Evolutionary conservation across 139 green algal genomes (phyloP).

Genomic region (Coelastrella sp.): DNA sequence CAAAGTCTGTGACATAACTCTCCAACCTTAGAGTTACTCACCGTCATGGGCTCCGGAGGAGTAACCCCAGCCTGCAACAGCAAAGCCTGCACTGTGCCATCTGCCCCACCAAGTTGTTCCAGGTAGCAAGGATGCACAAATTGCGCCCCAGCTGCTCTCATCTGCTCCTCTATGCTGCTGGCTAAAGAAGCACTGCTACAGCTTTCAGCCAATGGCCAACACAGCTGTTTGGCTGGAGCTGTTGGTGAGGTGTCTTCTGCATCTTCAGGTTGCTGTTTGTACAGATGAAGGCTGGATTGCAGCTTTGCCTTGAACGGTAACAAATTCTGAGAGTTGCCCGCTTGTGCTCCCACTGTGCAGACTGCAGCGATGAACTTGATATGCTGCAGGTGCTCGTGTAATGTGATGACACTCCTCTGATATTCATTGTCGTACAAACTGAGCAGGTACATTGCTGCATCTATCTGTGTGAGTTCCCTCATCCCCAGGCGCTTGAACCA

Average conservation of each 20-base stretch:
- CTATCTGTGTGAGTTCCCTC: not conserved
- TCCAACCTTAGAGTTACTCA: not conserved
- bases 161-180: not conserved
- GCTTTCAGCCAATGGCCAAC: not conserved
- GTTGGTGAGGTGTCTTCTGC: not conserved
- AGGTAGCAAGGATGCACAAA: constrained; percentile 14
- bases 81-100: not conserved
- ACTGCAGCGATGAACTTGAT: constrained; percentile 14
- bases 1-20: not conserved
- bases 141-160: not conserved
- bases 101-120: not conserved
- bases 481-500: not conserved
- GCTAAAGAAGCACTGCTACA: not conserved
- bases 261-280: not conserved
- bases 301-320: not conserved
- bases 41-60: too few species aligned
- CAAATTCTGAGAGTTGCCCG: too few species aligned
- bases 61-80: not conserved
- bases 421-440: not conserved
- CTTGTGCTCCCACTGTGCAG: too few species aligned
- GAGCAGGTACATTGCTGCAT: not conserved
- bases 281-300: not conserved
- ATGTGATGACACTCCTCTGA: not conserved
- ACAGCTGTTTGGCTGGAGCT: not conserved
- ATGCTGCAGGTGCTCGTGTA: constrained; percentile 35